Conservation (phyloP, 2,329 filamentous ascomycete genomes). For the Grosmannia huntii region DNA sequence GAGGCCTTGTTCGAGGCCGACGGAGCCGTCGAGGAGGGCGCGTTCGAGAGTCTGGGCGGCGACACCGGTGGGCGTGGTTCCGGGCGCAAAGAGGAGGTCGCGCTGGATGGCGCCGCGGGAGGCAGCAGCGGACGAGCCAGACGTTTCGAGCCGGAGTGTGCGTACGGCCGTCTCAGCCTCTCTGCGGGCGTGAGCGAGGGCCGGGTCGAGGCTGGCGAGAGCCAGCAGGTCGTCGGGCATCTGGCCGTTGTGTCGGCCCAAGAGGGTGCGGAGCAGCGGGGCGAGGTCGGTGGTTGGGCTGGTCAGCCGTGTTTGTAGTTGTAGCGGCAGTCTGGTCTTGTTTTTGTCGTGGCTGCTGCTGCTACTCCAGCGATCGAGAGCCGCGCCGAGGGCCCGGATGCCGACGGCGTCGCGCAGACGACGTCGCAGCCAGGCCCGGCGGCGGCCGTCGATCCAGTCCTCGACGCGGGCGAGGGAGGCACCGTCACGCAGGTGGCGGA, state of each 20-base stretch:
- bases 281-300: background rate
- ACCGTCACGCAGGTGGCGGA: constrained; percentile 24
- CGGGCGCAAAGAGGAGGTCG: constrained; percentile 8
- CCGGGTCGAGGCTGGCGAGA: background rate
- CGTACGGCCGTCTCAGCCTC: constrained; percentile 3
- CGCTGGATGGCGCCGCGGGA: constrained; percentile 11
- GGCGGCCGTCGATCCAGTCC: constrained; percentile 35
- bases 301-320: background rate
- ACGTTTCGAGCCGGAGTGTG: constrained; percentile 6
- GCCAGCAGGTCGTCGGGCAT: background rate
- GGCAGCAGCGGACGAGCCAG: background rate
- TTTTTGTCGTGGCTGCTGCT: too few relatives aligned
- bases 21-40: constrained; percentile 2
- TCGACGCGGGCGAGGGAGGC: constrained; percentile 33
- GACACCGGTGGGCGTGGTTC: background rate
- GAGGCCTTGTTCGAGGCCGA: constrained; percentile 9
- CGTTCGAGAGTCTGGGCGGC: constrained; percentile 5
- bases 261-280: background rate
- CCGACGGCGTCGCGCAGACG: constrained; percentile 13
- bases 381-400: background rate
- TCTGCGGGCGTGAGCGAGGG: too few relatives aligned
- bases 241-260: background rate
- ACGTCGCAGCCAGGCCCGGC: constrained; percentile 32
- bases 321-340: background rate
- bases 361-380: background rate